These are phyloP conservation scores for Cardiospermum halicacabum DNA, from an alignment of 345 rosid species.

Conservation along the genomic window DNA sequence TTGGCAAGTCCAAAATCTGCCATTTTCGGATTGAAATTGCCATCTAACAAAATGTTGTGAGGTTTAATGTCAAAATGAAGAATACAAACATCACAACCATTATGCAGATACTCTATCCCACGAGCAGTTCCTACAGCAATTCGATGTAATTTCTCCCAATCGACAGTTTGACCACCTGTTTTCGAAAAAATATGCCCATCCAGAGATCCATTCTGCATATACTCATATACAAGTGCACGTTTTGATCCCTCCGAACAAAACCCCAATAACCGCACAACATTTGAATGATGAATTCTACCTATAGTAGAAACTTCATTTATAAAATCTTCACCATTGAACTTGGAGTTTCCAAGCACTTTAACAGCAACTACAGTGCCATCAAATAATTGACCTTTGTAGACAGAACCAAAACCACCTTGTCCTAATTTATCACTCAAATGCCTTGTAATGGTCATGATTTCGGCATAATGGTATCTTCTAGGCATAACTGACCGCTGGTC, in stretches of 20 bases:
- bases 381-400: neutral
- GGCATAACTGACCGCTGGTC: neutral
- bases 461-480: no score
- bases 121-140: conserved; percentile 22
- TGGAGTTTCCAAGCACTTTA: neutral
- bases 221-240: conserved; percentile 8
- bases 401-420: neutral
- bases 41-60: conserved; percentile 8
- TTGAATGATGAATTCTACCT: no score
- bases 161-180: neutral
- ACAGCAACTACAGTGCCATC: neutral
- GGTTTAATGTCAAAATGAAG: conserved; percentile 25
- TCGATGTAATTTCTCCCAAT: conserved; percentile 2
- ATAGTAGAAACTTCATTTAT: no score
- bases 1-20: conserved; percentile 5
- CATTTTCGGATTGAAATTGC: neutral
- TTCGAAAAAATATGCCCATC: neutral
- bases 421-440: conserved; percentile 7
- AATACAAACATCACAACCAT: conserved; percentile 19
- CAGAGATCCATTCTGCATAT: conserved; percentile 13
- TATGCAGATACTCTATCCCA: conserved; percentile 25
- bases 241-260: no score
- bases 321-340: no score
- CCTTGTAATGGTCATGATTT: neutral
- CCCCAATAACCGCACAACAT: no score